Evolutionary conservation across 495 filamentous ascomycete species (phyloP), one percentile per base, ranked within the genome.

Genomic region (Choiromyces venosus): DNA sequence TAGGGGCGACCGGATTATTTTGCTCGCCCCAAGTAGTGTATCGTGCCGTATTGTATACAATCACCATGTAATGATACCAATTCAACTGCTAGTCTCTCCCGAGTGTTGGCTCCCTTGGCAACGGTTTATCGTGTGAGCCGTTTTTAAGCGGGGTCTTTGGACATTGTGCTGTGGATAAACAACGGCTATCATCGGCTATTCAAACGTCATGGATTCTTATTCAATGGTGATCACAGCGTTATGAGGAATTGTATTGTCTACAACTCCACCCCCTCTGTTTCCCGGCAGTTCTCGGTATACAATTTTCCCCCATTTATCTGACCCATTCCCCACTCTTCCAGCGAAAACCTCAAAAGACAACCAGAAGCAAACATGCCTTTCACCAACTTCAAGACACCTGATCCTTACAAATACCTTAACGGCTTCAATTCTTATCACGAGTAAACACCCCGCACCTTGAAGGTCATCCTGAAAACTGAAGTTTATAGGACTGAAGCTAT

Each of bases 341-440:
- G 14, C 52, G 25, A 61, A 61, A 61, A 14, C 10, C 9, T 29
- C n/a, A 4, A 4, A 29, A 61, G 42, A 21, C 5, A 21, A 3
- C n/a, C 52, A 61, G 52, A 29, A 74, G 33, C 21, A 68, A 46
- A 37, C 25, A 91, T 86, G 90, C 89, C 86, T 76, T 86, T 83
- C 79, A 89, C 86, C 67, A 78, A 80, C 61, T 90, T 87, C 73
- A 86, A 74, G 74, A 84, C 86, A 74, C 83, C 78, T 71, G 87
- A 85, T 83, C 91, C 84, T 69, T 91, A 86, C 85, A 88, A 82
- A 78, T 93, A 87, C 82, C 88, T 83, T 82, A 90, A 87, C 85
- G 91, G 91, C 80, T 93, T 85, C 84, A 87, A 84, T 79, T 87
- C 83, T 61, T 91, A 87, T 80, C 85, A 85, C 82, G 87, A 90